These are phyloP conservation scores for Martensiomyces pterosporus DNA, from an alignment of 192 early-diverging fungal species.

Conservation along the genomic window DNA sequence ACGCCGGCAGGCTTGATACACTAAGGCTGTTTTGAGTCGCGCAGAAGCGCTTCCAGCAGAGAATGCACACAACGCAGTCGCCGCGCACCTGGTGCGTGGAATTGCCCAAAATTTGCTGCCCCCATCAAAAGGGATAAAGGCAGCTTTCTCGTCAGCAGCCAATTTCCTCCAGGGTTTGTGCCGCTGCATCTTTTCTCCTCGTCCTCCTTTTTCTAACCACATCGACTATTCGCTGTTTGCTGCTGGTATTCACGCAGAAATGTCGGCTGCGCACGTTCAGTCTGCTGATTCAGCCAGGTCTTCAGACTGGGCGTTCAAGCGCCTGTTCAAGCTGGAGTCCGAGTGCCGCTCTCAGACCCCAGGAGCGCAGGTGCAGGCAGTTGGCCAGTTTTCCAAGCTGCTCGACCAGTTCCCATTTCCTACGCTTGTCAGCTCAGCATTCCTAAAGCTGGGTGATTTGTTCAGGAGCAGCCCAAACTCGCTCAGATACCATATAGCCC, in stretches of 20 bases:
- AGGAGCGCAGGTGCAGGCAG: slow-evolving; percentile 42
- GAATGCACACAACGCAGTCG: too few relatives aligned
- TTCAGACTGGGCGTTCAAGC: slow-evolving; percentile 51
- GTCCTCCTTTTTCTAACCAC: neutral
- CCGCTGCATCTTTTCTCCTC: too few relatives aligned
- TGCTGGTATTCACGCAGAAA: neutral
- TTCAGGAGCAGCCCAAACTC: slow-evolving; percentile 44
- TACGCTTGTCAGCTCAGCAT: slow-evolving; percentile 47
- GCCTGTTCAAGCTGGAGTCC: slow-evolving; percentile 48
- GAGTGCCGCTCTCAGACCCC: slow-evolving; percentile 36
- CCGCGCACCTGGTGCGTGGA: too few relatives aligned
- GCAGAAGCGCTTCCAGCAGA: too few relatives aligned
- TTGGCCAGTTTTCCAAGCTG: slow-evolving; percentile 49
- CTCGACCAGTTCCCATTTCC: slow-evolving; percentile 53
- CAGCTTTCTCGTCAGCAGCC: too few relatives aligned
- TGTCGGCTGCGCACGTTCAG: slow-evolving; percentile 10
- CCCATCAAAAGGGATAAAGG: too few relatives aligned
- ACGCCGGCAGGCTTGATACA: too few relatives aligned
- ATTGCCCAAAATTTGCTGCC: too few relatives aligned
- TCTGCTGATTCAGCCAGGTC: slow-evolving; percentile 14
- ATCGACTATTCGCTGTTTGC: neutral
- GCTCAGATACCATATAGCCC: slow-evolving; percentile 48
- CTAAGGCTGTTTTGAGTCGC: too few relatives aligned
- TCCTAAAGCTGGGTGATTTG: slow-evolving; percentile 52
- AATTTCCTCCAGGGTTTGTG: too few relatives aligned